Evolutionary conservation across 805 yeast genomes (phyloP).

Genomic region (Myxozyma sirexii): DNA sequence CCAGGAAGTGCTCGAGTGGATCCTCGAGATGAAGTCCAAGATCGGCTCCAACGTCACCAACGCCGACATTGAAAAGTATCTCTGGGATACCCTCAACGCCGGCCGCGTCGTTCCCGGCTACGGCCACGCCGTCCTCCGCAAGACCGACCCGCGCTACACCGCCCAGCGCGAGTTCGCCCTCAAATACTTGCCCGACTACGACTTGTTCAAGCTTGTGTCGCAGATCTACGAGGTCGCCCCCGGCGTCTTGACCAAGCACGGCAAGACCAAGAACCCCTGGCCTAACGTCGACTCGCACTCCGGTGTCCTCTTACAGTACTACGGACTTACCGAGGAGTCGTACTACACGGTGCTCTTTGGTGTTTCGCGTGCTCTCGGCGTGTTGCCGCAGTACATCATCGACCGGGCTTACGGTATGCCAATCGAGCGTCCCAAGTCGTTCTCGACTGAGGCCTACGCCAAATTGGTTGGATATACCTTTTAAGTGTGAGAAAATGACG

Average conservation of each 20-base stretch:
- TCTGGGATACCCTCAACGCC: slow-evolving; percentile 76
- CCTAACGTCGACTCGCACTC: slow-evolving; percentile 90
- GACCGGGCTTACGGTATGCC: slow-evolving; percentile 83
- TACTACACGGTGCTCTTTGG: slow-evolving; percentile 87
- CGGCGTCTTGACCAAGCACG: slow-evolving; percentile 75
- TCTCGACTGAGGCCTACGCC: slow-evolving; percentile 90
- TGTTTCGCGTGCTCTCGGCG: slow-evolving; percentile 86
- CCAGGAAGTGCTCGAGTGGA: slow-evolving; percentile 85
- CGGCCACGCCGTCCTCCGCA: slow-evolving; percentile 85
- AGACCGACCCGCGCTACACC: slow-evolving; percentile 85
- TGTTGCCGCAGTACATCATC: slow-evolving; percentile 78
- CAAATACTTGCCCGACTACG: slow-evolving; percentile 75
- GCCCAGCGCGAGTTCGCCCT: slow-evolving; percentile 84
- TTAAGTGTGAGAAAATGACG: slow-evolving; percentile 14
- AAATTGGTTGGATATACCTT: slow-evolving; percentile 55
- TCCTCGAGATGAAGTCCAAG: slow-evolving; percentile 64
- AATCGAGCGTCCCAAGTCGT: slow-evolving; percentile 88
- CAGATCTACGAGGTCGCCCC: slow-evolving; percentile 83
- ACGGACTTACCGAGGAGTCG: slow-evolving; percentile 78
- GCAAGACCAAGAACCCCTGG: slow-evolving; percentile 92
- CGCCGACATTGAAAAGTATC: slow-evolving; percentile 70
- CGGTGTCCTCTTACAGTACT: slow-evolving; percentile 81
- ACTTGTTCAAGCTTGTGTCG: slow-evolving; percentile 75
- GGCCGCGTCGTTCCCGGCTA: slow-evolving; percentile 89
- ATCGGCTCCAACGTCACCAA: slow-evolving; percentile 70